Conservation (phyloP, 352 stramenopile genomes). For the Peronosclerospora sorghi region DNA sequence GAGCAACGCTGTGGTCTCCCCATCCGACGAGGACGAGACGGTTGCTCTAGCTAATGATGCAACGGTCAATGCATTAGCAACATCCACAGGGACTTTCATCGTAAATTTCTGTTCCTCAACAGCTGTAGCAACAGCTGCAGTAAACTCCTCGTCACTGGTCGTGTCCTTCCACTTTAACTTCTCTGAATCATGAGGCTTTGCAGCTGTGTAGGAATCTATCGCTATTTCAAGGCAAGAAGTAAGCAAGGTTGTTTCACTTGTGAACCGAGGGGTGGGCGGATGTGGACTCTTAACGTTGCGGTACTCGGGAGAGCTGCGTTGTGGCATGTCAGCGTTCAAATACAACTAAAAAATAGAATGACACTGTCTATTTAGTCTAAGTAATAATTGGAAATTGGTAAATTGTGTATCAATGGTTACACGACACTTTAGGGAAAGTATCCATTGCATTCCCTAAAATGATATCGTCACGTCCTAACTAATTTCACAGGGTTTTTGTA, state of each 20-base stretch:
- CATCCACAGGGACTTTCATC: background rate
- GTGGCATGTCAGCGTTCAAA: no score
- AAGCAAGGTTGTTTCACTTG: background rate
- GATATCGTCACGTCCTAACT: no score
- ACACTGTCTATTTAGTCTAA: no score
- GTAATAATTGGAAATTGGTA: no score
- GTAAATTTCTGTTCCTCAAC: conserved; percentile 2
- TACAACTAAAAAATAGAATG: no score
- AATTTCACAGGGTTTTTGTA: no score
- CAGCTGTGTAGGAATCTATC: background rate
- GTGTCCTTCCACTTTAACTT: background rate
- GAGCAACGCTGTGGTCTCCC: conserved; percentile 5
- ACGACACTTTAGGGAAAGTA: no score
- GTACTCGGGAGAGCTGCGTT: conserved; percentile 10
- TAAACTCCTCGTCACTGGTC: background rate
- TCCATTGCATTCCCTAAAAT: no score
- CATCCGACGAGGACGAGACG: conserved; percentile 9
- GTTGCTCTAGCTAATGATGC: background rate
- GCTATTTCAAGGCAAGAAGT: background rate
- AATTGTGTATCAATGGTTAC: no score
- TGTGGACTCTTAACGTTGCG: conserved; percentile 11
- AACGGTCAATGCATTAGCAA: no score
- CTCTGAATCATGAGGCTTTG: conserved; percentile 1
- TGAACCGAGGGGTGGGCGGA: conserved; percentile 3
- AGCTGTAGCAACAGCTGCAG: background rate